Evolutionary conservation across 2,329 filamentous ascomycete species (phyloP).

Genomic region (Xylaria sp.): DNA sequence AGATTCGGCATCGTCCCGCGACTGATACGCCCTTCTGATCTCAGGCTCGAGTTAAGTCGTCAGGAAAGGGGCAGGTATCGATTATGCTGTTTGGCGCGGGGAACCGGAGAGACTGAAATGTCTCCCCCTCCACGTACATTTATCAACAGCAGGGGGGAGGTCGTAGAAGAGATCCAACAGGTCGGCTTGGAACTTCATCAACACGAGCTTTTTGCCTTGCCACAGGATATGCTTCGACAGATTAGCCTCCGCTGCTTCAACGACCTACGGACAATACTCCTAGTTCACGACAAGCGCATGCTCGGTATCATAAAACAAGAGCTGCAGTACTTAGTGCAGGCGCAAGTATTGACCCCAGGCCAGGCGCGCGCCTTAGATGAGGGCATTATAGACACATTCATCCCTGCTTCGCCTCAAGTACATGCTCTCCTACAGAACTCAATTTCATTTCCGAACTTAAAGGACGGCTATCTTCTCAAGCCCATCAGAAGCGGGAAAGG

Average conservation of each 20-base stretch:
- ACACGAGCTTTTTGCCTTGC: constrained; percentile 43
- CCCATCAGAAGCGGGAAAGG: constrained; percentile 48
- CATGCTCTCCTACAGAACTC: constrained; percentile 28
- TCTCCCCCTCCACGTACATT: constrained; percentile 15
- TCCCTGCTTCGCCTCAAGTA: constrained; percentile 41
- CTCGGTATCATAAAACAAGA: constrained; percentile 47
- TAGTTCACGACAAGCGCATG: constrained; percentile 52
- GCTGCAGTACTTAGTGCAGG: constrained; percentile 35
- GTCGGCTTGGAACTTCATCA: constrained; percentile 49
- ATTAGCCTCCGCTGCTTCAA: constrained; percentile 48
- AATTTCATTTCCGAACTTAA: constrained; percentile 22
- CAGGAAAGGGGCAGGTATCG: constrained; percentile 34
- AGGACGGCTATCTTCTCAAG: constrained; percentile 45
- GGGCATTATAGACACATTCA: constrained; percentile 44
- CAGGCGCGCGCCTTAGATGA: constrained; percentile 38
- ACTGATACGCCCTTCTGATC: constrained; percentile 43
- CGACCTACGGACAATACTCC: constrained; percentile 47
- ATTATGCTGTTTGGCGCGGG: constrained; percentile 39
- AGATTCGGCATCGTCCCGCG: constrained; percentile 41
- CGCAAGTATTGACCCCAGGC: constrained; percentile 34
- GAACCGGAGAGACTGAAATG: constrained; percentile 16
- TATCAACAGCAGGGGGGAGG: constrained; percentile 32
- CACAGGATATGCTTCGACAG: constrained; percentile 42
- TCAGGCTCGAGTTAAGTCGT: constrained; percentile 41
- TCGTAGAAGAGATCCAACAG: constrained; percentile 45